Evolutionary conservation across 257 asterid genomes (phyloP), one percentile per base, ranked within the genome.

Genomic region (Verbascum thapsus): DNA sequence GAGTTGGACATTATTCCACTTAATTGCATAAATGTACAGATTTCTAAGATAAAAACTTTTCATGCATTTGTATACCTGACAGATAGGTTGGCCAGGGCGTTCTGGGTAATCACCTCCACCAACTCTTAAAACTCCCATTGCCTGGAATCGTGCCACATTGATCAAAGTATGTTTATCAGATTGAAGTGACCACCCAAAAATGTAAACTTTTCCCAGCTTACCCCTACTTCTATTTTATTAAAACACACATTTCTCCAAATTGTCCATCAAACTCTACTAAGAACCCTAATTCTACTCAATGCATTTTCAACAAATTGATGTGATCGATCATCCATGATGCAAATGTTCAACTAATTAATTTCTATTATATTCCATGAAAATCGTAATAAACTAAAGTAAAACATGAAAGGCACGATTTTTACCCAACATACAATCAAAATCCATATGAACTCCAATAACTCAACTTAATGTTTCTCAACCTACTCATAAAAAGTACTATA

Each of bases 11-110:
- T 19, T 32, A 43, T 64, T 43, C 19, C 6, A 19, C 7, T 1
- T 3, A 70, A 10, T 10, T 51, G 47, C 38, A 55, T 20, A 26
- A 20, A 23, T 1, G 1, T 55, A 30, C 50, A 59, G 30, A 54
- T 17, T 57, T 56, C 13, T n/a, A n/a, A n/a, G n/a, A n/a, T n/a
- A 40, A 57, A 16, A 17, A 40, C 32, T 20, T 38, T 16, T 17
- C 52, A 58, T 35, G 42, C 41, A 67, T 32, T 8, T 55, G 54
- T 32, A 67, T 80, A 87, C 95, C 92, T 84, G 92, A 74, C 95
- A 87, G 53, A 72, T 66, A 44, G 78, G 80, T 67, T 87, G 95
- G 64, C 90, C 95, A 63, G 42, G 73, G 40, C 92, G 85, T 63
- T 84, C 88, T 0, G 92, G 88, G 63, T 70, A 75, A 64, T 74